Evolutionary conservation across 371 early-diverging fungal genomes (phyloP).

Genomic region (Furculomyces boomerangus): DNA sequence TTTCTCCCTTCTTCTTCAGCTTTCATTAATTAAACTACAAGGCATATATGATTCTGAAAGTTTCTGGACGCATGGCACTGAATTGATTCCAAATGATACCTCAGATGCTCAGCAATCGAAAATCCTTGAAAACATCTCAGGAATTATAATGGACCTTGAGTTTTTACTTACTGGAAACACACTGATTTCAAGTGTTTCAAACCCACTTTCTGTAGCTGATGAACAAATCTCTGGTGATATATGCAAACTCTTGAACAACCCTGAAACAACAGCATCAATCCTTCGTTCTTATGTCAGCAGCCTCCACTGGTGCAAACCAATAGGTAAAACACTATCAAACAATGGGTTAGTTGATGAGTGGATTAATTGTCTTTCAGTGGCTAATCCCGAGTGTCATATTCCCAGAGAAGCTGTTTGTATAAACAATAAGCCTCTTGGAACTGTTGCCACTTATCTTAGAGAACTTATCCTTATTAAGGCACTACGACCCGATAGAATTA

Average conservation of each 20-base stretch:
- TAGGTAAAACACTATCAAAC: slow-evolving; percentile 8
- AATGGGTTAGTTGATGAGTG: slow-evolving; percentile 29
- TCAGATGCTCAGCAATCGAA: background rate
- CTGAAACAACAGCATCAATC: slow-evolving; percentile 17
- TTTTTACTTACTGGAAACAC: slow-evolving; percentile 31
- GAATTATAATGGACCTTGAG: slow-evolving; percentile 30
- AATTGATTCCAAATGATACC: background rate
- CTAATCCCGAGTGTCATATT: slow-evolving; percentile 38
- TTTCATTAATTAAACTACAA: slow-evolving; percentile 72
- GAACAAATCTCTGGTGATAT: slow-evolving; percentile 24
- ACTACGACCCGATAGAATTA: slow-evolving; percentile 75
- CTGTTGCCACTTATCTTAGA: slow-evolving; percentile 28
- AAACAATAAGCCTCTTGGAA: slow-evolving; percentile 4
- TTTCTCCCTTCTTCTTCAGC: slow-evolving; percentile 65
- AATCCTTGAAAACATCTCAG: background rate
- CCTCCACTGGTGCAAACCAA: slow-evolving; percentile 19
- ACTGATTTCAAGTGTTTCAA: background rate
- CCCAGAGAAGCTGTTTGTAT: slow-evolving; percentile 8
- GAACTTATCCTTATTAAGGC: slow-evolving; percentile 65
- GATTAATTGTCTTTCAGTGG: slow-evolving; percentile 32
- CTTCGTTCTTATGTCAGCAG: slow-evolving; percentile 8
- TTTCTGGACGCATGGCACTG: slow-evolving; percentile 5
- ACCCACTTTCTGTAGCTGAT: background rate
- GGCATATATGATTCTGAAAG: slow-evolving; percentile 11
- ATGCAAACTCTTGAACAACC: slow-evolving; percentile 17